Evolutionary conservation across 345 rosid genomes (phyloP).

Genomic region (Linum tenue): DNA sequence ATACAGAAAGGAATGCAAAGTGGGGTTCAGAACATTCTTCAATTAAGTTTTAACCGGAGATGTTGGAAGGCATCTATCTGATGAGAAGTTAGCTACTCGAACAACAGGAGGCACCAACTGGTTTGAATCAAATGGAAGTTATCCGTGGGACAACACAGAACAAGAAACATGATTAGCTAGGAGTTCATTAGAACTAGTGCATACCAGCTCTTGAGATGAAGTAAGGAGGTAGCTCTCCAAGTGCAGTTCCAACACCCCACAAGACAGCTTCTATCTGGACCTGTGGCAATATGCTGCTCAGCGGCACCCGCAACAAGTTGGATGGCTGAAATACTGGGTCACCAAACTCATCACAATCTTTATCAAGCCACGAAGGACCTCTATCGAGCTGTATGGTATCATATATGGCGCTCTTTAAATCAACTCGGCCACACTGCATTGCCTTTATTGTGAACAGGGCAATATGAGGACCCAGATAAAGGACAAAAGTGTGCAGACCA

Average conservation of each 20-base stretch:
- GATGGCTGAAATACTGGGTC: conserved; percentile 47
- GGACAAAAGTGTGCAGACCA: conserved; percentile 95
- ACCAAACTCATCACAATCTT: conserved; percentile 78
- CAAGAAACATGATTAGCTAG: too few species aligned
- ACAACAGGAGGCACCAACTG: too few species aligned
- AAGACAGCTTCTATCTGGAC: conserved; percentile 79
- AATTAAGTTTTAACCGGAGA: too few species aligned
- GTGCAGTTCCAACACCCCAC: conserved; percentile 98
- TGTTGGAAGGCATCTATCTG: too few species aligned
- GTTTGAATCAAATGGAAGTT: too few species aligned
- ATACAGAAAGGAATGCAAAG: too few species aligned
- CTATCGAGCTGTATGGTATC: conserved; percentile 87
- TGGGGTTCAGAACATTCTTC: too few species aligned
- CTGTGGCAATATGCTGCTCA: conserved; percentile 85
- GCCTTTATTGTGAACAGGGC: conserved; percentile 94
- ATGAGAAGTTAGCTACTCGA: too few species aligned
- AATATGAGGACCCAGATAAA: conserved; percentile 94
- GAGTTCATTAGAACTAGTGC: background rate
- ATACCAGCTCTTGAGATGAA: conserved; percentile 96
- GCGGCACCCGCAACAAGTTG: conserved; percentile 70
- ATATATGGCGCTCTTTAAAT: conserved; percentile 84
- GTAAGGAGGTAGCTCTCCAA: conserved; percentile 99
- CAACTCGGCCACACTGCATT: conserved; percentile 83
- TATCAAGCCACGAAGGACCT: conserved; percentile 89
- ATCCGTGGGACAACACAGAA: too few species aligned